Base-by-base conservation (phyloP, 2,329 filamentous ascomycete species). In the Cordyceps cateniannulata region DNA sequence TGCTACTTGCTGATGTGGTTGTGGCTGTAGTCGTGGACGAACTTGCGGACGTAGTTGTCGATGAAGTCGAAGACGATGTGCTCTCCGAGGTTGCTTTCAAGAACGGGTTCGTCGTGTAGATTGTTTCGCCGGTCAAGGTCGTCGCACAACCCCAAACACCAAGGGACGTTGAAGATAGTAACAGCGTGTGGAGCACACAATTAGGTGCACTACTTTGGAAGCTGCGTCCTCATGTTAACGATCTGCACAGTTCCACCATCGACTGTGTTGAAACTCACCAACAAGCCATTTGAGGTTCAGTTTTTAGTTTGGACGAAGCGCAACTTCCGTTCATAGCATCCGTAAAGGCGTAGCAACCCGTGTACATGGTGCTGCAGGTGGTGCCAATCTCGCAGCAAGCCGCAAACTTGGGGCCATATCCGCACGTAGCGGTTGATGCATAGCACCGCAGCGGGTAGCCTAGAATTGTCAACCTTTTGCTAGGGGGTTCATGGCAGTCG, bases 301-400 rank as follows among this genome's bases (percentile, higher is more conserved):
- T 51, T n/a, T 38, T 48, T 12, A 52, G 25, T 5, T 50, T 47
- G 5, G n/a, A 9, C 14, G 45, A 5, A 10, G 22, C 8, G 25
- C 59, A 61, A 38, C 52, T 56, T 40, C 59, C 59, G 20, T 47
- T 45, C 24, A 51, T 12, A 12, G 29, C 27, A 47, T 61, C 59
- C 5, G 35, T 20, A 7, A 45, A 57, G 3, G 16, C 14, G 29
- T 57, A 51, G 35, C 59, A 61, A 2, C 52, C 44, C 4, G 59
- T 61, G 9, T 18, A 32, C 12, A 61, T 38, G 35, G 8, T 57
- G 45, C 44, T 49, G 22, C 59, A 61, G 24, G 51, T 51, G n/a
- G 32, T 51, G 27, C 51, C 45, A 8, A 3, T 2, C 5, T 3
- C 8, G 20, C 59, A 61, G 52, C 59, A 61, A 18, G 35, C 59